Evolutionary conservation across 495 filamentous ascomycete species (phyloP).

Genomic region (Letharia lupina): DNA sequence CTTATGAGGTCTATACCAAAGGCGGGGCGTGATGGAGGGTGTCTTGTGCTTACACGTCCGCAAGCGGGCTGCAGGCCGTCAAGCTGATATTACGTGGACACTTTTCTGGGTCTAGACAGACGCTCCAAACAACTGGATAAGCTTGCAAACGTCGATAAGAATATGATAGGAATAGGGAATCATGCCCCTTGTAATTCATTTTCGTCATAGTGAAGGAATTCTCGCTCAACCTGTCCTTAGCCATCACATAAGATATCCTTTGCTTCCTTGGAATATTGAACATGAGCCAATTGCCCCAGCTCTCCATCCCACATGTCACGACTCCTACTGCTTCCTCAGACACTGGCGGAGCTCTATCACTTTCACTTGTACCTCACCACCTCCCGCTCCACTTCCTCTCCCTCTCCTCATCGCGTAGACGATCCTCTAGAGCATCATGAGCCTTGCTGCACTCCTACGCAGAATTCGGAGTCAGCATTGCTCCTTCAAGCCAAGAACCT

Average conservation of each 20-base stretch:
- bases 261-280: neutral
- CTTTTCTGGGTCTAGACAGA: neutral
- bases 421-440: conserved; percentile 20
- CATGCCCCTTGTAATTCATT: neutral
- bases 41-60: neutral
- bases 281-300: neutral
- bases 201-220: neutral
- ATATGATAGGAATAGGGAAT: neutral
- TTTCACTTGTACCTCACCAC: conserved; percentile 3
- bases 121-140: neutral
- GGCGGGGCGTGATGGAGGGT: neutral
- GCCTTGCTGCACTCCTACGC: conserved; percentile 15
- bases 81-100: neutral
- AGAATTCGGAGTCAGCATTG: no score
- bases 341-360: neutral
- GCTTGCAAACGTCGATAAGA: neutral
- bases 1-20: conserved; percentile 56
- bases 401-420: conserved; percentile 21
- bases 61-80: neutral
- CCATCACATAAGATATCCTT: neutral
- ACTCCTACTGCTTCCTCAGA: neutral
- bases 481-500: no score
- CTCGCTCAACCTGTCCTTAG: neutral
- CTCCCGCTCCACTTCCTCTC: conserved; percentile 17
- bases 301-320: neutral